A percentile compares a stretch with the other conserved stretches of the same genome.
phyloP scores from a whole-genome alignment of 2,329 filamentous ascomycete genomes.

The Mariannaea elegans region DNA sequence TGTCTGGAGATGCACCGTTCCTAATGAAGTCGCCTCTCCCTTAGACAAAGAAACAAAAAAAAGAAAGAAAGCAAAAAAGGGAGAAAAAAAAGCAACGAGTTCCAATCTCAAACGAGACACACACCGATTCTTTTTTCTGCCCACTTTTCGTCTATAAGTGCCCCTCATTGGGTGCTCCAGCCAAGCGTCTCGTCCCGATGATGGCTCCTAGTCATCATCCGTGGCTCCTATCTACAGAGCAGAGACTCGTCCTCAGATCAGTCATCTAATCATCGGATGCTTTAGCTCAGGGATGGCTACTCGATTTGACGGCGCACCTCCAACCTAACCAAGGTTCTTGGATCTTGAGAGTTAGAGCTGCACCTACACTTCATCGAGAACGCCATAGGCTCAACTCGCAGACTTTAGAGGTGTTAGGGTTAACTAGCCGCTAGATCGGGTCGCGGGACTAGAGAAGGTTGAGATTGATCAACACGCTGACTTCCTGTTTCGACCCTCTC shows the following conservation, averaged over 20 bases:
- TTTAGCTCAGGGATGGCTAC: too few relatives aligned
- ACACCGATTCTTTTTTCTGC: too few relatives aligned
- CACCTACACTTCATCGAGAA: background rate
- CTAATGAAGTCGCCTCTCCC: too few relatives aligned
- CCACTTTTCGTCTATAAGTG: too few relatives aligned
- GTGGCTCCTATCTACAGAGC: background rate
- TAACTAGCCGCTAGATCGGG: slow-evolving; percentile 16
- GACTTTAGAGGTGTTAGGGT: background rate
- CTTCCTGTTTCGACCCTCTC: too few relatives aligned
- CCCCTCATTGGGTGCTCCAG: background rate
- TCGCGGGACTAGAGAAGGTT: background rate
- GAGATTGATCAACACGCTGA: too few relatives aligned
- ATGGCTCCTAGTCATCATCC: background rate
- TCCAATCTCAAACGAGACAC: too few relatives aligned
- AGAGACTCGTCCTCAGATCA: too few relatives aligned
- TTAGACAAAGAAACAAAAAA: too few relatives aligned
- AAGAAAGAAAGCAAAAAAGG: background rate
- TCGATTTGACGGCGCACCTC: too few relatives aligned
- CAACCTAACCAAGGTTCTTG: too few relatives aligned
- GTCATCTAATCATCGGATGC: too few relatives aligned
- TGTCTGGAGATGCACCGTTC: background rate
- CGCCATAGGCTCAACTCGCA: background rate
- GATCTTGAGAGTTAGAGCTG: background rate
- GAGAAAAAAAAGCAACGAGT: background rate
- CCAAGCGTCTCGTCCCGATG: background rate